Evolutionary conservation across 257 asterid genomes (phyloP).

Genomic region (Linderniella brevidens): DNA sequence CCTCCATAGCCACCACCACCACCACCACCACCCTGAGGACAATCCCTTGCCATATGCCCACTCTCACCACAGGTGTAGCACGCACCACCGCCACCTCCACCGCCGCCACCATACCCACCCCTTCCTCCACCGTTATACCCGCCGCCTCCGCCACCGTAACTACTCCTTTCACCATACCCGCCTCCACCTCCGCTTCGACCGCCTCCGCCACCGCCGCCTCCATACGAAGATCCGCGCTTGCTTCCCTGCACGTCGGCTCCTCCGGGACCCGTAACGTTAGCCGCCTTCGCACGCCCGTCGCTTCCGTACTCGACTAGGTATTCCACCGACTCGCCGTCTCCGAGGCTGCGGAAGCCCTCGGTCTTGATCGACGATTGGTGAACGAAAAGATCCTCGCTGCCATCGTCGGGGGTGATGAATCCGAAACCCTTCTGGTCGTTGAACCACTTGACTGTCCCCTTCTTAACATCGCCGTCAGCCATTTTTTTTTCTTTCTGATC

Average conservation of each 20-base stretch:
- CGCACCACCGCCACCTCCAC: conserved; percentile 19
- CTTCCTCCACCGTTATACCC: conserved; percentile 16
- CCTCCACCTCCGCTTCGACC: conserved; percentile 8
- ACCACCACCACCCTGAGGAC: conserved; percentile 9
- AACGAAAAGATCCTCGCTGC: conserved; percentile 69
- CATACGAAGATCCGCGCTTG: conserved; percentile 23
- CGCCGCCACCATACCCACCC: conserved; percentile 11
- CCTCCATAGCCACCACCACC: conserved; percentile 13
- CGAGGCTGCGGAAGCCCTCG: conserved; percentile 58
- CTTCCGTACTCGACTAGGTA: conserved; percentile 28
- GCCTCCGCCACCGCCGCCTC: conserved; percentile 23
- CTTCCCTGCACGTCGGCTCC: conserved; percentile 41
- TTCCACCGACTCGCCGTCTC: conserved; percentile 63
- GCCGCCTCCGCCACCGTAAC: conserved; percentile 9
- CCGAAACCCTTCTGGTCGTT: conserved; percentile 72
- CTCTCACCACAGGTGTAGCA: conserved; percentile 11
- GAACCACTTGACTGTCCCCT: conserved; percentile 79
- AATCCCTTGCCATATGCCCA: neutral
- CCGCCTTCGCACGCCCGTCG: conserved; percentile 51
- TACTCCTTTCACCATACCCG: conserved; percentile 7
- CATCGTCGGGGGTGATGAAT: conserved; percentile 74
- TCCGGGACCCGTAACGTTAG: conserved; percentile 42
- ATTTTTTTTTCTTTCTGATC: conserved; percentile 10
- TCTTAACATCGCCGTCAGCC: conserved; percentile 26
- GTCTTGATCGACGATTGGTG: conserved; percentile 67